Evolutionary conservation across 179 eudicot species (phyloP).

Genomic region (Actinidia chinensis): DNA sequence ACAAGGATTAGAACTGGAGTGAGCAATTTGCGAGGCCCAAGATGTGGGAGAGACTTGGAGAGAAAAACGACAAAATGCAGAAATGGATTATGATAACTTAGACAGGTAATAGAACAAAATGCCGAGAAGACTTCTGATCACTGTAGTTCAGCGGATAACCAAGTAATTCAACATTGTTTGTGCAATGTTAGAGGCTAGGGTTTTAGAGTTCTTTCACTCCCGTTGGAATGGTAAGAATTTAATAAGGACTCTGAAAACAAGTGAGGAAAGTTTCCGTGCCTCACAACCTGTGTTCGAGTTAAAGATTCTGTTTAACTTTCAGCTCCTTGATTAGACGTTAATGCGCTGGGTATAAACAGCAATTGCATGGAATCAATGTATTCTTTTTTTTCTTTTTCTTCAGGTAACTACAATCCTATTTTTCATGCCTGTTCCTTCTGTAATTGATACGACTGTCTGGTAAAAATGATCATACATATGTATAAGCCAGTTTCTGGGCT

Average conservation of each 20-base stretch:
- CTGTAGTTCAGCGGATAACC: neutral
- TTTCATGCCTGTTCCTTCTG: neutral
- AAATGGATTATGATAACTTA: neutral
- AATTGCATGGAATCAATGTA: neutral
- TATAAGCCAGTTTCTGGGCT: too few relatives aligned
- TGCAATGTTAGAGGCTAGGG: neutral
- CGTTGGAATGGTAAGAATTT: constrained; percentile 11
- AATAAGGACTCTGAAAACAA: neutral
- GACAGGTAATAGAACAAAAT: neutral
- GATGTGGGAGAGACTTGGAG: constrained; percentile 64
- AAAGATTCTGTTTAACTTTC: neutral
- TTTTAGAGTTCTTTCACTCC: neutral
- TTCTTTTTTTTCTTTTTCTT: neutral
- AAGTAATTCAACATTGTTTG: neutral
- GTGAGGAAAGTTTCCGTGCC: neutral
- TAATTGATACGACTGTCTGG: neutral
- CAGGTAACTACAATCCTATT: neutral
- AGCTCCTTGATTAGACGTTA: neutral
- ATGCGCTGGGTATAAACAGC: neutral
- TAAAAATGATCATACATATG: too few relatives aligned
- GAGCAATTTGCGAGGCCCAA: constrained; percentile 69
- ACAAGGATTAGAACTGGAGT: constrained; percentile 38
- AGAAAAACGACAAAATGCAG: constrained; percentile 33
- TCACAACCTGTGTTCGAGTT: neutral
- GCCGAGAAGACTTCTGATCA: neutral